These are phyloP conservation scores for Phaffia australis DNA, from an alignment of 768 basidiomycete species.

Conservation along the genomic window DNA sequence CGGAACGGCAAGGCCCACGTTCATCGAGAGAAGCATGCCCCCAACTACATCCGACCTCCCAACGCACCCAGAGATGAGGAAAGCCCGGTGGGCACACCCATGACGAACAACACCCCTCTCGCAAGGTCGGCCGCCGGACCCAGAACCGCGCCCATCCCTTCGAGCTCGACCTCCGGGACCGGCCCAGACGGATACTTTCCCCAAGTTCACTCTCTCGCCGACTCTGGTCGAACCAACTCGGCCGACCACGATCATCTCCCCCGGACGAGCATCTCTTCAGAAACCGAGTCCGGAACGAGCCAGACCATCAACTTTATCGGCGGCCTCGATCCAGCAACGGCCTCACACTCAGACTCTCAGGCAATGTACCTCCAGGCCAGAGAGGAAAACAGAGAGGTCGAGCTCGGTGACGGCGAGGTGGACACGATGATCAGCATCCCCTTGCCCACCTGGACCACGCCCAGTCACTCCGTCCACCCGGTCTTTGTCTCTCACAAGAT, in stretches of 20 bases:
- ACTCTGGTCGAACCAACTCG: too few species aligned
- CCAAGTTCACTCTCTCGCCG: too few species aligned
- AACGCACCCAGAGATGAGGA: background rate
- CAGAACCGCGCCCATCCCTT: background rate
- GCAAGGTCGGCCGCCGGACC: background rate
- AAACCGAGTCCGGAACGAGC: conserved; percentile 2
- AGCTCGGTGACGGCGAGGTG: conserved; percentile 41
- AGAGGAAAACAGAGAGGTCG: conserved; percentile 33
- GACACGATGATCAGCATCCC: conserved; percentile 51
- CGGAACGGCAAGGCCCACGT: conserved; percentile 48
- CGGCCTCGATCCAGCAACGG: conserved; percentile 17
- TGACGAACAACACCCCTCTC: background rate
- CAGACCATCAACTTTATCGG: conserved; percentile 7
- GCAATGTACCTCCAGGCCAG: conserved; percentile 26
- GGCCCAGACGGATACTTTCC: background rate
- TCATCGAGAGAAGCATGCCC: conserved; percentile 17
- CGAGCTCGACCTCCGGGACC: background rate
- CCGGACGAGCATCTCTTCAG: conserved; percentile 13
- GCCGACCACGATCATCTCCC: too few species aligned
- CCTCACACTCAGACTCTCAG: conserved; percentile 24
- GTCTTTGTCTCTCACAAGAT: conserved; percentile 63
- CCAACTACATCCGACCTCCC: conserved; percentile 10
- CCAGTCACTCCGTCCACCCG: conserved; percentile 51
- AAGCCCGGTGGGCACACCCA: background rate
- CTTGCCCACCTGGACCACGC: conserved; percentile 47